Evolutionary conservation across 2,329 filamentous ascomycete species (phyloP).

Genomic region (Lasiodiplodia citricola): DNA sequence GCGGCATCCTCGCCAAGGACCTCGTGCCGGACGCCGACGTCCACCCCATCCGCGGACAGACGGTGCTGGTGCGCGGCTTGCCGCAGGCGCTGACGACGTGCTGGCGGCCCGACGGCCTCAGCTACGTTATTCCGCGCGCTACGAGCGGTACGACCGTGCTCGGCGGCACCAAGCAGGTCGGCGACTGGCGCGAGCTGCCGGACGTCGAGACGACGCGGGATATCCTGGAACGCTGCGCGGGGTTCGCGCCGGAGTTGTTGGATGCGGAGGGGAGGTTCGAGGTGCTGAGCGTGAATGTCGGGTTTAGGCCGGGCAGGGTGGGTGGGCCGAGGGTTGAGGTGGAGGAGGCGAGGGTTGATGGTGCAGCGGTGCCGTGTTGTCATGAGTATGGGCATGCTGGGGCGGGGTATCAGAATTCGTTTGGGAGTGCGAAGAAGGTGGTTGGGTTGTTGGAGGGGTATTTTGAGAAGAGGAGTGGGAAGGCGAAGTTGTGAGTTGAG

Average conservation of each 20-base stretch:
- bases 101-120: conserved; percentile 34
- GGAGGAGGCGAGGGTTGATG: conserved; percentile 36
- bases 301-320: conserved; percentile 51
- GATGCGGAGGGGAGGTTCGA: conserved; percentile 45
- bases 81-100: conserved; percentile 34
- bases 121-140: conserved; percentile 52
- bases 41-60: conserved; percentile 53
- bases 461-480: neutral
- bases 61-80: conserved; percentile 51
- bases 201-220: conserved; percentile 41
- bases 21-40: conserved; percentile 45
- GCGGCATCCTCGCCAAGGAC: conserved; percentile 47
- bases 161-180: conserved; percentile 52
- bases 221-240: conserved; percentile 45
- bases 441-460: conserved; percentile 26
- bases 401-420: conserved; percentile 41
- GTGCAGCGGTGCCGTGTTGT: conserved; percentile 42
- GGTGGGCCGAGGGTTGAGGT: conserved; percentile 51
- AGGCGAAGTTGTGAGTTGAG: neutral
- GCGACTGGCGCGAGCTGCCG: conserved; percentile 40
- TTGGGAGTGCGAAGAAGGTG: conserved; percentile 31
- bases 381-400: conserved; percentile 57
- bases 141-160: conserved; percentile 49
- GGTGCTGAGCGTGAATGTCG: conserved; percentile 50
- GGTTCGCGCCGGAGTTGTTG: conserved; percentile 44